Evolutionary conservation across 2,329 filamentous ascomycete species (phyloP).

Genomic region (Cucurbitaria berberidis): DNA sequence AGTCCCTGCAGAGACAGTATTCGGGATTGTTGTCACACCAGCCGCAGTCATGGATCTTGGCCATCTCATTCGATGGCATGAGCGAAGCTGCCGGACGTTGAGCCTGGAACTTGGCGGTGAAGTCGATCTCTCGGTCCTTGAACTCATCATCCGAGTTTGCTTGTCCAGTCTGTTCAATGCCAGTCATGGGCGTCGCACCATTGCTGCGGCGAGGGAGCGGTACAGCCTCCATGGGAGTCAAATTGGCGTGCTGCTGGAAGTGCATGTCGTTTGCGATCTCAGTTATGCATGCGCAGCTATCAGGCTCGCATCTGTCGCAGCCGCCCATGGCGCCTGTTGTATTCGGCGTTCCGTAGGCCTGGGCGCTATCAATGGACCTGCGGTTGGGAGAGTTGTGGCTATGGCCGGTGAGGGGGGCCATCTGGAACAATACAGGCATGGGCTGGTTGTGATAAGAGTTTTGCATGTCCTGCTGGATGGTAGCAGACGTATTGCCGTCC

Average conservation of each 20-base stretch:
- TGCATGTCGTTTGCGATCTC: conserved; percentile 32
- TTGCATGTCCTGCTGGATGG: conserved; percentile 2
- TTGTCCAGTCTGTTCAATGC: conserved; percentile 13
- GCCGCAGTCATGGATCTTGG: conserved; percentile 33
- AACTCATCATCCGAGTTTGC: conserved; percentile 7
- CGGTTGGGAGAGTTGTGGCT: conserved; percentile 16
- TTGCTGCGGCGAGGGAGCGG: conserved; percentile 15
- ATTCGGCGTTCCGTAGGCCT: conserved; percentile 22
- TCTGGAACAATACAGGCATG: background rate
- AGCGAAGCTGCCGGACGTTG: conserved; percentile 28
- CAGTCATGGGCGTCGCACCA: conserved; percentile 22
- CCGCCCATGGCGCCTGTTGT: conserved; percentile 20
- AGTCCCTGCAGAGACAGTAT: conserved; percentile 40
- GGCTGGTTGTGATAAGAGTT: conserved; percentile 9
- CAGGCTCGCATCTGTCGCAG: conserved; percentile 39
- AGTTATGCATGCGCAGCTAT: conserved; percentile 43
- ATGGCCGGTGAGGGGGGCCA: background rate
- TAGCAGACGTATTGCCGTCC: background rate
- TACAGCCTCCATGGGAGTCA: conserved; percentile 24
- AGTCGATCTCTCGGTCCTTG: conserved; percentile 40
- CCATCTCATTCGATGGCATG: conserved; percentile 22
- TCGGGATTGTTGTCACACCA: conserved; percentile 40
- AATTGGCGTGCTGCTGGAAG: conserved; percentile 18
- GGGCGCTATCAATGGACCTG: conserved; percentile 18
- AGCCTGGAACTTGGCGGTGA: conserved; percentile 35